Evolutionary conservation across 208 protist species (phyloP).

Genomic region (Zelonia costaricensis): DNA sequence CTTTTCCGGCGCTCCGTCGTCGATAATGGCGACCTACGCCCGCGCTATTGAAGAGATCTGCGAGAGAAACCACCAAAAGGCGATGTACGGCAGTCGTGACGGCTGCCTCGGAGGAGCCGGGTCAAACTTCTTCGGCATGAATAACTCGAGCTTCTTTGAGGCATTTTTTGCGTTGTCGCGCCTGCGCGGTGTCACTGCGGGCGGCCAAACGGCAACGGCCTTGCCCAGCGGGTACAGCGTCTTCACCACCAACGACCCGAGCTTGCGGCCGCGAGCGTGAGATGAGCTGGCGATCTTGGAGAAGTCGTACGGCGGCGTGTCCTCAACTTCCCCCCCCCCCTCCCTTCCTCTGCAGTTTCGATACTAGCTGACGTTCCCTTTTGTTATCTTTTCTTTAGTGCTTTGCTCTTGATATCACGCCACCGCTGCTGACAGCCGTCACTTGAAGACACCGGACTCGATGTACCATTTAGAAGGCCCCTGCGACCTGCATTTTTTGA

Average conservation of each 20-base stretch:
- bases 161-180: slow-evolving; percentile 23
- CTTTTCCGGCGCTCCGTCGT: slow-evolving; percentile 25
- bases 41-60: slow-evolving; percentile 26
- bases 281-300: too few species aligned
- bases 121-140: slow-evolving; percentile 9
- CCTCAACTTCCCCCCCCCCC: too few species aligned
- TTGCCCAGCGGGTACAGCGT: slow-evolving; percentile 54
- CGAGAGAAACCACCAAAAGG: slow-evolving; percentile 11
- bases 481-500: too few species aligned
- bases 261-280: slow-evolving; percentile 16
- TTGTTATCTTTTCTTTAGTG: too few species aligned
- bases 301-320: too few species aligned
- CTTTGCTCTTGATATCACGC: too few species aligned
- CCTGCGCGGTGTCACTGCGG: background rate
- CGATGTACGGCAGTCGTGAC: background rate
- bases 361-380: too few species aligned
- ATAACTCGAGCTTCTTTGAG: slow-evolving; percentile 48
- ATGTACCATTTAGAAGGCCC: too few species aligned
- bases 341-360: background rate
- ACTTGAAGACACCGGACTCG: too few species aligned
- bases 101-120: background rate
- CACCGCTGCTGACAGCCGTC: too few species aligned
- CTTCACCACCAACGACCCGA: slow-evolving; percentile 79
- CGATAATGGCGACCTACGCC: slow-evolving; percentile 23
- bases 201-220: slow-evolving; percentile 6